Percentiles rank a stretch among this genome's conserved stretches.
Evolutionary conservation across 106 monocot genomes (phyloP).

Genomic region (Dendrobium nobile): DNA sequence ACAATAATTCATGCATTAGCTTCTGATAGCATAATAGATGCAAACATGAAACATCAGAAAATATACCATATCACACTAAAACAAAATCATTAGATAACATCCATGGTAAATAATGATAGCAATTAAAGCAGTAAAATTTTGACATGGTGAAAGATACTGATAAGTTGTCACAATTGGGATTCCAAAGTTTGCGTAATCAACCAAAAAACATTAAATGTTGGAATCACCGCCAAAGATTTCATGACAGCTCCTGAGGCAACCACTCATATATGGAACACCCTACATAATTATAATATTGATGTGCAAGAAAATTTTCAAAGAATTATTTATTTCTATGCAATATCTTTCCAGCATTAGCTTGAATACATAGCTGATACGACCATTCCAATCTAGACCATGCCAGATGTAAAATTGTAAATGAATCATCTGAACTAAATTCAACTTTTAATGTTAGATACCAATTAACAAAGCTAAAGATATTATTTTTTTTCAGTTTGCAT

Average conservation of each 20-base stretch:
- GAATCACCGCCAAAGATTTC: background rate
- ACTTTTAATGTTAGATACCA: background rate
- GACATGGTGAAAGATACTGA: background rate
- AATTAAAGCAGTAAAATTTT: background rate
- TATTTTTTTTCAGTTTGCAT: background rate
- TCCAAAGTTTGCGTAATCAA: no score
- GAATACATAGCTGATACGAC: background rate
- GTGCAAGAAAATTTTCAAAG: background rate
- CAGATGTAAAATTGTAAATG: background rate
- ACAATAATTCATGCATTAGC: background rate
- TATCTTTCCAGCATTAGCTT: background rate
- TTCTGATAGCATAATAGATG: background rate
- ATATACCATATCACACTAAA: background rate
- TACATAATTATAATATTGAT: background rate
- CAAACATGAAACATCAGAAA: background rate
- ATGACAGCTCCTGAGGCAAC: background rate
- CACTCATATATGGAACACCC: background rate
- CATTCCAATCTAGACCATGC: background rate
- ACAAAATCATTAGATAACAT: background rate
- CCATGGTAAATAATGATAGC: background rate
- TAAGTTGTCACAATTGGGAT: no score
- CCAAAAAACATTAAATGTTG: background rate
- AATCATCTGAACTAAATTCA: background rate
- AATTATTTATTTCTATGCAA: background rate
- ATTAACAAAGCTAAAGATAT: background rate